Evolutionary conservation across 1,284 basidiomycete species (phyloP).

Genomic region (Afroboletus lepidellus): DNA sequence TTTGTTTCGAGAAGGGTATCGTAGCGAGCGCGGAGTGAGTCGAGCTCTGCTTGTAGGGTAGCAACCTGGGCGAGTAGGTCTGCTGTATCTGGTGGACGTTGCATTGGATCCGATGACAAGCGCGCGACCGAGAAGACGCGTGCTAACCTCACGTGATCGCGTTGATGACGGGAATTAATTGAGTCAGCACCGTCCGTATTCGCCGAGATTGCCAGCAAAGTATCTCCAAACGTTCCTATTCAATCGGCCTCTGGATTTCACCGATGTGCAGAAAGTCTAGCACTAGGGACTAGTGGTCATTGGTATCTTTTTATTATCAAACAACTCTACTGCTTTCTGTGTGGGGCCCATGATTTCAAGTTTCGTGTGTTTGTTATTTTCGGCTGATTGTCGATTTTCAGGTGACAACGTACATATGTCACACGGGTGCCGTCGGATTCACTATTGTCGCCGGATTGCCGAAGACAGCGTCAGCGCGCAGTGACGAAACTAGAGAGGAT

Average conservation of each 20-base stretch:
- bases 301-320: too few species aligned
- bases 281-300: too few species aligned
- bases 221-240: too few species aligned
- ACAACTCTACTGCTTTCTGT: neutral
- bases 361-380: neutral
- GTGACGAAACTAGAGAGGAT: too few species aligned
- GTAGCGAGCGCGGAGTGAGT: slow-evolving; percentile 40
- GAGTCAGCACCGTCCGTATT: neutral
- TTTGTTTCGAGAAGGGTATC: slow-evolving; percentile 41
- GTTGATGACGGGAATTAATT: neutral
- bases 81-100: slow-evolving; percentile 4
- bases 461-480: neutral
- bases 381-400: slow-evolving; percentile 10
- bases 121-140: neutral
- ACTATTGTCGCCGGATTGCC: slow-evolving; percentile 8
- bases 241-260: too few species aligned
- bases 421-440: slow-evolving; percentile 9
- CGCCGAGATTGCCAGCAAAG: too few species aligned
- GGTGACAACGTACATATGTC: slow-evolving; percentile 2
- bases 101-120: slow-evolving; percentile 3
- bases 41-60: slow-evolving; percentile 37
- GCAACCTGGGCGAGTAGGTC: slow-evolving; percentile 14
- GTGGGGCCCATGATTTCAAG: neutral
- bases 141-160: neutral
- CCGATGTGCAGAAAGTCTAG: too few species aligned